A percentile compares a stretch with the other conserved stretches of the same genome.
Evolutionary conservation across 2,329 filamentous ascomycete species (phyloP).

Genomic region (Botryotinia convoluta): DNA sequence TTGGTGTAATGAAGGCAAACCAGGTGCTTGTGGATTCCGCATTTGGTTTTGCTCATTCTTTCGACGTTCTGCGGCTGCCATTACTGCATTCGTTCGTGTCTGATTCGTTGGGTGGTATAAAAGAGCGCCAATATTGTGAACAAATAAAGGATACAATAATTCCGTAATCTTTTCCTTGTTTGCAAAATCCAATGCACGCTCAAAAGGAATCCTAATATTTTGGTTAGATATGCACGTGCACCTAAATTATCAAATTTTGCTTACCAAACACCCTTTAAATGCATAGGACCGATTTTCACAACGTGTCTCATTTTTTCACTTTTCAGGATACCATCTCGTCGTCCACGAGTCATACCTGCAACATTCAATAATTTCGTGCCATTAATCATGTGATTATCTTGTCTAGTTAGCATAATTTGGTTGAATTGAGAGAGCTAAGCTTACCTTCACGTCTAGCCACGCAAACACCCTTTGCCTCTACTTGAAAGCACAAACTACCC

Average conservation of each 20-base stretch:
- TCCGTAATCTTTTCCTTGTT: slow-evolving; percentile 99
- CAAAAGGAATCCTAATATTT: slow-evolving; percentile 82
- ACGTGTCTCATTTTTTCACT: slow-evolving; percentile 96
- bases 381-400: slow-evolving; percentile 99
- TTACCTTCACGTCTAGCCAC: slow-evolving; percentile 89
- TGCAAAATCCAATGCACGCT: slow-evolving; percentile 94
- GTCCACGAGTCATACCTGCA: slow-evolving; percentile 94
- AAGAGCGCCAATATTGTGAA: slow-evolving; percentile 92
- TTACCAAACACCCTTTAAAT: slow-evolving; percentile 95
- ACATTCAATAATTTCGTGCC: slow-evolving; percentile 96
- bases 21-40: slow-evolving; percentile 52
- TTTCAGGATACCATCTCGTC: slow-evolving; percentile 93
- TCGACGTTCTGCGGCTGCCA: slow-evolving; percentile 78
- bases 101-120: slow-evolving; percentile 93
- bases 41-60: slow-evolving; percentile 68
- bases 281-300: slow-evolving; percentile 99
- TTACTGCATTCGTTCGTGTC: slow-evolving; percentile 76
- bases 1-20: slow-evolving; percentile 68
- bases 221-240: slow-evolving; percentile 24
- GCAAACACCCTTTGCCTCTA: slow-evolving; percentile 93
- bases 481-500: slow-evolving; percentile 94
- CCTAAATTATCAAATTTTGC: slow-evolving; percentile 38
- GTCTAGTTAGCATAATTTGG: slow-evolving; percentile 12
- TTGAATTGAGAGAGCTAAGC: slow-evolving; percentile 32
- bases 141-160: slow-evolving; percentile 89